Evolutionary conservation across 768 basidiomycete species (phyloP), one percentile per base, ranked within the genome.

Genomic region (Trametes punicea): DNA sequence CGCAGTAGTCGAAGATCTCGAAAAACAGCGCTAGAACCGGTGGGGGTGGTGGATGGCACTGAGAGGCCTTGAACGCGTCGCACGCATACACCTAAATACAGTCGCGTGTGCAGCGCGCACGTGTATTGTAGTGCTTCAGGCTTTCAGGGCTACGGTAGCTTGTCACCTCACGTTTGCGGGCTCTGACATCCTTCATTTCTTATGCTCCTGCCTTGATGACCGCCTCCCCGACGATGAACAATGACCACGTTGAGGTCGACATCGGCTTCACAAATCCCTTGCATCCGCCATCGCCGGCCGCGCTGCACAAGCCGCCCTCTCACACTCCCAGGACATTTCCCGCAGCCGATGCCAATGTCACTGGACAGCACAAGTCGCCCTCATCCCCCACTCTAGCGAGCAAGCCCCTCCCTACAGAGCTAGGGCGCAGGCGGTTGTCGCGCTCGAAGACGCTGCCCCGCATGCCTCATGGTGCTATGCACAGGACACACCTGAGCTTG

Each of bases 361-460:
- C 42, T 30, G 44, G 48, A 11, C 38, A 49, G 6, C 55, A 73
- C 7, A 73, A 67, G 46, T 74, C 75, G 0, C 63, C 73, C 1
- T 76, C 75, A 4, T 64, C 72, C 21, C 69, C 70, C 2, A 68
- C 69, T 21, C 61, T 69, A 3, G 16, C 36, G 8, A 48, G 18
- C 26, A 50, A 25, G 33, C 11, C 39, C 26, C 18, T 45, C 34
- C 55, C 60, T 26, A 55, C 56, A 20, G 57, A 57, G 2, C 36
- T 55, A 1, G 23, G 48, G 13, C 56, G 64, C 15, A 65, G 71
- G 38, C 63, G 67, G 0, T 30, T 80, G 8, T 67, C 74, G 21
- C 74, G 81, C 18, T 81, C 81, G 10, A 73, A 67, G 46, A 82
- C 82, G 2, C 67, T 78, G 42, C 78, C 82, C 3, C 65, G 73